Evolutionary conservation across 2,329 filamentous ascomycete genomes (phyloP).

Genomic region (Laburnicola sp.): DNA sequence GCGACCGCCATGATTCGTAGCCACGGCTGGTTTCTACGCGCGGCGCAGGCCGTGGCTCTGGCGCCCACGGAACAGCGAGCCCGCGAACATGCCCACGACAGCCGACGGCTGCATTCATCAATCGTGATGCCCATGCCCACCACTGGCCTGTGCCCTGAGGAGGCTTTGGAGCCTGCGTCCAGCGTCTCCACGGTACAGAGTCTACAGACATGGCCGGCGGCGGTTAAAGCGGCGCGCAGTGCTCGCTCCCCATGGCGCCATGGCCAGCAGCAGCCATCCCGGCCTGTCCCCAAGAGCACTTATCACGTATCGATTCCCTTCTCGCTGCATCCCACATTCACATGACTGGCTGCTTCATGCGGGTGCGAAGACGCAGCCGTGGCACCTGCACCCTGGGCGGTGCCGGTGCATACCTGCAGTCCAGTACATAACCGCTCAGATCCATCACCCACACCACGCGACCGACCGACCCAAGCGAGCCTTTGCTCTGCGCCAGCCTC

Average conservation of each 20-base stretch:
- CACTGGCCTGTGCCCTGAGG: not conserved
- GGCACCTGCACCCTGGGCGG: not conserved
- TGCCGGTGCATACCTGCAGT: not conserved
- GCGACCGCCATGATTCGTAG: conserved; percentile 27
- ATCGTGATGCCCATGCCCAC: not conserved
- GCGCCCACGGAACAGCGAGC: conserved; percentile 19
- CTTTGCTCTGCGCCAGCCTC: not conserved
- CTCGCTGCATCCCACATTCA: conserved; percentile 6
- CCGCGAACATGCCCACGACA: conserved; percentile 12
- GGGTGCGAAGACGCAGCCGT: conserved; percentile 11
- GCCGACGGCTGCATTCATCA: no score
- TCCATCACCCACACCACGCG: conserved; percentile 1
- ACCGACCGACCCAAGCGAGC: conserved; percentile 1
- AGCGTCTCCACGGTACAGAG: not conserved
- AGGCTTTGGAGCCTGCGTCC: not conserved
- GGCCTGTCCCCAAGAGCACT: not conserved
- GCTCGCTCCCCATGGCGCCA: conserved; percentile 1
- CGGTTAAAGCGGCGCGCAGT: conserved; percentile 22
- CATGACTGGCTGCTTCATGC: conserved; percentile 20
- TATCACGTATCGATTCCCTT: not conserved
- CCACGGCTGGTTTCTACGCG: conserved; percentile 20
- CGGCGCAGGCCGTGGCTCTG: conserved; percentile 23
- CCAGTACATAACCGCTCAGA: not conserved
- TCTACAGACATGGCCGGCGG: not conserved
- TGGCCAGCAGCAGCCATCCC: not conserved